phyloP scores from a whole-genome alignment of 2,329 filamentous ascomycete genomes.

The Alternaria sp. region DNA sequence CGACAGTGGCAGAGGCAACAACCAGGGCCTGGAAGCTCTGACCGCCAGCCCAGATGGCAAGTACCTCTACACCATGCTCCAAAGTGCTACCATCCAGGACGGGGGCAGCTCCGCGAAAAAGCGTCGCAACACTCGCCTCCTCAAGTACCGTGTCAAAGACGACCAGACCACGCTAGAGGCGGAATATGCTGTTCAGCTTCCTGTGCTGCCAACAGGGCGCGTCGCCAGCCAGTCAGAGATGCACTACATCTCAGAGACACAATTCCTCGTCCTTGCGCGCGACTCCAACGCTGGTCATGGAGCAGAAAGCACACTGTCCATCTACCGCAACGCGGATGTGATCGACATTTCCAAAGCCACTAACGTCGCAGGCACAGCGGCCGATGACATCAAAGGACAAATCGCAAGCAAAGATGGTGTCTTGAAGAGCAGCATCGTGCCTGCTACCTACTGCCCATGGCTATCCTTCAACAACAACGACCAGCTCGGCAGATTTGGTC shows the following conservation, averaged over 20 bases:
- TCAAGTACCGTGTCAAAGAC: slow-evolving; percentile 67
- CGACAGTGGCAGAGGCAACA: slow-evolving; percentile 69
- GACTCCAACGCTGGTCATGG: slow-evolving; percentile 68
- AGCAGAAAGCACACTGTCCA: slow-evolving; percentile 57
- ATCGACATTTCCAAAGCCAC: slow-evolving; percentile 69
- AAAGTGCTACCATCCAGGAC: slow-evolving; percentile 62
- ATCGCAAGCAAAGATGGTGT: slow-evolving; percentile 59
- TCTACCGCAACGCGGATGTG: slow-evolving; percentile 73
- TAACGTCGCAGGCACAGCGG: slow-evolving; percentile 59
- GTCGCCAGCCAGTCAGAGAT: slow-evolving; percentile 74
- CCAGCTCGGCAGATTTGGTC: slow-evolving; percentile 68
- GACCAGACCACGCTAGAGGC: slow-evolving; percentile 57
- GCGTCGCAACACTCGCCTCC: slow-evolving; percentile 64
- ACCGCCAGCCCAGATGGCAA: slow-evolving; percentile 68
- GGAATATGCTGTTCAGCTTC: slow-evolving; percentile 72
- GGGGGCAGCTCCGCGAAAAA: slow-evolving; percentile 63
- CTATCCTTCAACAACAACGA: slow-evolving; percentile 71
- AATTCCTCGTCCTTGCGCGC: slow-evolving; percentile 71
- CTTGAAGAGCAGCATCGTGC: slow-evolving; percentile 60
- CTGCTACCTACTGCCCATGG: slow-evolving; percentile 69
- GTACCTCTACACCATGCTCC: slow-evolving; percentile 68
- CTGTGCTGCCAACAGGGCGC: slow-evolving; percentile 61
- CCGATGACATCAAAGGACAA: slow-evolving; percentile 49
- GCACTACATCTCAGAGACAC: slow-evolving; percentile 65
- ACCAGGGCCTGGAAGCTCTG: slow-evolving; percentile 77